Evolutionary conservation across 2,329 filamentous ascomycete species (phyloP).

Genomic region (Chalaropsis ovoidea): DNA sequence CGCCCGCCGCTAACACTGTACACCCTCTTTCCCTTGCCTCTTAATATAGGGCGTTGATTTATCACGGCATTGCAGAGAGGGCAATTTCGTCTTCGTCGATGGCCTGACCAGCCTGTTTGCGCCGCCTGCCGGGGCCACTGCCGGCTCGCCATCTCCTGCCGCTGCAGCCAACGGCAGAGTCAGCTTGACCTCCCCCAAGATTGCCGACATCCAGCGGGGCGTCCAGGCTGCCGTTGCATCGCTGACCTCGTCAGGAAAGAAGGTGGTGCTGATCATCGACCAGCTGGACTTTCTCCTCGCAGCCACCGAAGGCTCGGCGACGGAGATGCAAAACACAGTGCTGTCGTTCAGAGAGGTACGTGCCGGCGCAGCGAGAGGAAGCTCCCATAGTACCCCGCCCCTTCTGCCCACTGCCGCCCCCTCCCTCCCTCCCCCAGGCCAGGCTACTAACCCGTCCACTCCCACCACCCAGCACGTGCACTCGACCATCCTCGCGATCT

Average conservation of each 20-base stretch:
- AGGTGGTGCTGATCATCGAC: conserved; percentile 54
- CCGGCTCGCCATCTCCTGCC: conserved; percentile 16
- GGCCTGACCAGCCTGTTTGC: conserved; percentile 53
- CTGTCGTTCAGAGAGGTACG: conserved; percentile 54
- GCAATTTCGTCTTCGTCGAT: conserved; percentile 63
- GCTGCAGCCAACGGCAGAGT: conserved; percentile 24
- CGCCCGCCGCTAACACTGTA: not conserved
- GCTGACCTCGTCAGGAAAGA: conserved; percentile 30
- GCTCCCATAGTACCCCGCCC: too few relatives aligned
- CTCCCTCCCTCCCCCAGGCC: not conserved
- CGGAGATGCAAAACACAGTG: conserved; percentile 46
- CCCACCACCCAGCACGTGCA: conserved; percentile 45
- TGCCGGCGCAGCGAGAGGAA: conserved; percentile 23
- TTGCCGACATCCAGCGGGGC: conserved; percentile 34
- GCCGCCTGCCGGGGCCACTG: not conserved
- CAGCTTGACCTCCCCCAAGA: conserved; percentile 24
- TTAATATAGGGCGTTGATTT: conserved; percentile 58
- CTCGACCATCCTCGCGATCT: conserved; percentile 54
- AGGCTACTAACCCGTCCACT: not conserved
- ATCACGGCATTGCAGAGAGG: conserved; percentile 45
- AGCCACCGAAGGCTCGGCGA: conserved; percentile 40
- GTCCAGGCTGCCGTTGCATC: conserved; percentile 36
- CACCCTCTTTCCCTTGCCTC: not conserved
- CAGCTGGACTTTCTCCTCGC: conserved; percentile 57
- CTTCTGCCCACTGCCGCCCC: not conserved